Conservation (phyloP, 345 rosid species). For the Clarkia xantiana region DNA sequence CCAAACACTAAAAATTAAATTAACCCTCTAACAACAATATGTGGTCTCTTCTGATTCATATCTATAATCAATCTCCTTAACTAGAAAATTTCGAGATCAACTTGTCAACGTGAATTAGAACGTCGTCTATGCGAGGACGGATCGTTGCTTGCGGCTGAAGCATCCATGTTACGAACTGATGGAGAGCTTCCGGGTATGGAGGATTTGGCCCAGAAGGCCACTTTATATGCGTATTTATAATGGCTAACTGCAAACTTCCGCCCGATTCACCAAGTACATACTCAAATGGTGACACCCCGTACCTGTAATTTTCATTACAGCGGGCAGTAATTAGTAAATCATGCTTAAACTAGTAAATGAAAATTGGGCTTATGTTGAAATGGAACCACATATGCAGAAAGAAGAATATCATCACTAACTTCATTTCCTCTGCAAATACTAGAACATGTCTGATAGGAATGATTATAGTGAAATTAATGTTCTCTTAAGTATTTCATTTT, state of each 20-base stretch:
- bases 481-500: too few relatives aligned
- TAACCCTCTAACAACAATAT: neutral
- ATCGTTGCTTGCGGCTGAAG: conserved; percentile 83
- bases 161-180: conserved; percentile 94
- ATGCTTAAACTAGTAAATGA: too few relatives aligned
- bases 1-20: too few relatives aligned
- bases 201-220: conserved; percentile 83
- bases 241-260: conserved; percentile 6
- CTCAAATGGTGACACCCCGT: conserved; percentile 9
- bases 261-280: conserved; percentile 8
- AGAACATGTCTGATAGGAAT: too few relatives aligned
- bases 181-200: conserved; percentile 84
- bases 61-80: conserved; percentile 2
- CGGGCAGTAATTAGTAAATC: too few relatives aligned
- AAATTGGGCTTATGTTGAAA: neutral
- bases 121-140: conserved; percentile 75
- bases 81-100: conserved; percentile 63
- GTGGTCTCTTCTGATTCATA: neutral
- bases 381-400: too few relatives aligned
- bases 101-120: conserved; percentile 87
- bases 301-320: neutral
- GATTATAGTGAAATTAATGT: too few relatives aligned
- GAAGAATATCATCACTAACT: too few relatives aligned
- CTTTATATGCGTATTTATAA: conserved; percentile 74
- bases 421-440: too few relatives aligned